Evolutionary conservation across 2,329 filamentous ascomycete genomes (phyloP), one percentile per base, ranked within the genome.

Genomic region (Myriosclerotinia curreyana): DNA sequence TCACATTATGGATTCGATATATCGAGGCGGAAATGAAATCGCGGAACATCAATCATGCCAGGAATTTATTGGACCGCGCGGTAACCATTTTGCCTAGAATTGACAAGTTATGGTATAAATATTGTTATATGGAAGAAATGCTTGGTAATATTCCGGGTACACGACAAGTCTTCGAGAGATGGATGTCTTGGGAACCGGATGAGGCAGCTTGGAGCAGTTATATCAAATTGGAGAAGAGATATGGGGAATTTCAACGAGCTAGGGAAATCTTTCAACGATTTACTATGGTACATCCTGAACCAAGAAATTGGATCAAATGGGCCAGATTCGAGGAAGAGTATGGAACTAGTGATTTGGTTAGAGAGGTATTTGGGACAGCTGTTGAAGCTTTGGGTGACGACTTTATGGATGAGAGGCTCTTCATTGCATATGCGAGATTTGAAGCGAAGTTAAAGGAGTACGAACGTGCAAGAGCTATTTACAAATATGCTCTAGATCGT

Each of bases 101-200:
- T 49, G 92, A 98, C 76, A 98, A 98, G 81, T 80, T 99, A 42
- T 99, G 95, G 95, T 99, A 96, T 81, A 98, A 98, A 76, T 99
- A 97, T 80, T 92, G 96, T 34, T 96, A 96, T 76, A 96, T 96
- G 89, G 94, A 98, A 79, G 95, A 99, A 82, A 98, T 94, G 78
- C 83, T 99, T 62, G 92, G 92, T 8, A 97, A 99, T 73, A 88
- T 99, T 56, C 87, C 93, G 3, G 95, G 94, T 44, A 96, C 92
- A 3, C 83, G 95, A 65, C 91, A 96, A 71, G 91, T 98, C 0
- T 99, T 98, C 75, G 95, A 99, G 79, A 84, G 95, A 53, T 99
- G 95, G 95, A 94, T 99, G 89, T 88, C 90, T 67, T 99, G 95
- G 95, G 92, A 96, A 75, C 95, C 95, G 0, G 92, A 97, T 70